Conservation (phyloP, 192 early-diverging fungal species). For the Backusella macrospora region DNA sequence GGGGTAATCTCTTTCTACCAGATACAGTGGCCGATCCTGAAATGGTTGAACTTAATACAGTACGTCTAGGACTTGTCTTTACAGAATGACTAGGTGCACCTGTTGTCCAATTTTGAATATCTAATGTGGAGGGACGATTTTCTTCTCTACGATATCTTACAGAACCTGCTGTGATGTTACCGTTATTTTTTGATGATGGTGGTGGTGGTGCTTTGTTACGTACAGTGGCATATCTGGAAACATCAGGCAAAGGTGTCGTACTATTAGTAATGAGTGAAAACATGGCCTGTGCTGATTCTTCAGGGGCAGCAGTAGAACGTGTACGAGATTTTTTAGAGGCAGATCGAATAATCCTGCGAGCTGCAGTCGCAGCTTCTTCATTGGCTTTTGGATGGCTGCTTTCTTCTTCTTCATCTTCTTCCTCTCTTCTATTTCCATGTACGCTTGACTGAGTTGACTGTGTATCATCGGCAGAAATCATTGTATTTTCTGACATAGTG, state of each 20-base stretch:
- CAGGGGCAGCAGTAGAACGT: conserved; percentile 15
- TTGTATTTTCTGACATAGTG: neutral
- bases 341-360: conserved; percentile 29
- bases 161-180: conserved; percentile 23
- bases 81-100: neutral
- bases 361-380: conserved; percentile 21
- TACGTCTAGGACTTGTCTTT: conserved; percentile 13
- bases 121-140: neutral
- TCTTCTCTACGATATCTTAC: neutral
- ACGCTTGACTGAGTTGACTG: neutral
- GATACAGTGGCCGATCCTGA: conserved; percentile 13
- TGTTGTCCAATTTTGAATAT: conserved; percentile 18
- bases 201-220: conserved; percentile 1
- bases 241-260: neutral
- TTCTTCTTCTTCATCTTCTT: conserved; percentile 13
- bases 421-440: neutral
- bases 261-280: conserved; percentile 3
- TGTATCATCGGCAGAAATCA: too few species aligned
- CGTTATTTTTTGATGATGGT: conserved; percentile 1
- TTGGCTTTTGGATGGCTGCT: neutral
- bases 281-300: conserved; percentile 20
- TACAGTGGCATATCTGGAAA: conserved; percentile 20
- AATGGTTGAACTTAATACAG: conserved; percentile 8
- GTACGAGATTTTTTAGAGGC: conserved; percentile 26
- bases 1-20: neutral